Conservation (phyloP, 768 basidiomycete genomes). For the Trametes punicea region DNA sequence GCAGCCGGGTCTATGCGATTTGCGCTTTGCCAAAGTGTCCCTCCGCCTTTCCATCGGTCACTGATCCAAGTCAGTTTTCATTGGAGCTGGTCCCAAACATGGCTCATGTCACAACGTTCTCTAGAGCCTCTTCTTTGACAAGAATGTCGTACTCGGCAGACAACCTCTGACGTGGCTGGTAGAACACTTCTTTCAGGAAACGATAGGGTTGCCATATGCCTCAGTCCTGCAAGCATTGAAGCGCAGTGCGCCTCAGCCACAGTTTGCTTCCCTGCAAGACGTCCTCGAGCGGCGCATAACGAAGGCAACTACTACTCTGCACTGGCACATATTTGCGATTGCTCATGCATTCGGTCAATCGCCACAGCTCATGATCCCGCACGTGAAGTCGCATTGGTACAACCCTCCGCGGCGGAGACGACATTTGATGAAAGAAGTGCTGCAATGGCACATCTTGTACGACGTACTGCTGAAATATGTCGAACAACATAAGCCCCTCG, state of each 20-base stretch:
- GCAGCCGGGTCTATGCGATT: constrained; percentile 47
- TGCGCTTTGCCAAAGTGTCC: constrained; percentile 35
- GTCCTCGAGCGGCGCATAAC: constrained; percentile 37
- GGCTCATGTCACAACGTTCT: not conserved
- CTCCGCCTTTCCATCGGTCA: constrained; percentile 60
- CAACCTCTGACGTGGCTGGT: constrained; percentile 53
- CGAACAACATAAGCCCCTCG: constrained; percentile 18
- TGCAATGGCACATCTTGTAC: constrained; percentile 67
- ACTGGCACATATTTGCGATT: not conserved
- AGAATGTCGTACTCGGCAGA: constrained; percentile 48
- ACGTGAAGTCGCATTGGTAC: constrained; percentile 59
- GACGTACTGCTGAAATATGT: constrained; percentile 38
- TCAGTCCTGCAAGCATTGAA: constrained; percentile 39
- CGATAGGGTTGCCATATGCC: constrained; percentile 52
- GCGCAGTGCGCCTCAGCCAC: constrained; percentile 21
- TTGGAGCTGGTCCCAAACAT: not conserved
- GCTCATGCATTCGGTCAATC: not conserved
- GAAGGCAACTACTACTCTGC: constrained; percentile 30
- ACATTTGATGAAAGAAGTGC: constrained; percentile 56
- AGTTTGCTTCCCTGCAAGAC: constrained; percentile 29
- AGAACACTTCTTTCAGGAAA: constrained; percentile 64
- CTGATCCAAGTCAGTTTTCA: constrained; percentile 49
- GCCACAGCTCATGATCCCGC: constrained; percentile 52
- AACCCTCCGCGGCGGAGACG: constrained; percentile 69
- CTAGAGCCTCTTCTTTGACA: constrained; percentile 59